These are phyloP conservation scores for Colletotrichum abscissum DNA, from an alignment of 2,329 filamentous ascomycete genomes.

Conservation along the genomic window DNA sequence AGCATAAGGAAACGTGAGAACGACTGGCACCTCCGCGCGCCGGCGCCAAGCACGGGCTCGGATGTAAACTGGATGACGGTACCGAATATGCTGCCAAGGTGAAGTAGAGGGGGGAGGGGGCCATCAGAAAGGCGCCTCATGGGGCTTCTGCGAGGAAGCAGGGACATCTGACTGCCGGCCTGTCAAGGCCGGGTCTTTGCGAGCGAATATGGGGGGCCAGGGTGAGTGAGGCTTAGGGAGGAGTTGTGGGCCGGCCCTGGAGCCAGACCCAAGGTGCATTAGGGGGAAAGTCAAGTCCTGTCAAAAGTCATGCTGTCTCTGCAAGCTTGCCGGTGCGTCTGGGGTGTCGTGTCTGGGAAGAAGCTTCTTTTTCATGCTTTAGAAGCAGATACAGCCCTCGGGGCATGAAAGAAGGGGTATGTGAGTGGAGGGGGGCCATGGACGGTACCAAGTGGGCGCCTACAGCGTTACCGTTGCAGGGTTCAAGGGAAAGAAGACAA, in stretches of 20 bases:
- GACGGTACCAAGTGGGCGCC: conserved; percentile 22
- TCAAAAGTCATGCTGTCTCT: conserved; percentile 23
- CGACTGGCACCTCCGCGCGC: conserved; percentile 17
- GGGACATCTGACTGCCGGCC: conserved; percentile 3
- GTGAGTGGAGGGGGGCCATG: conserved; percentile 1
- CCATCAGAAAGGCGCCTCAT: not conserved
- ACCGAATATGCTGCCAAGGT: conserved; percentile 1
- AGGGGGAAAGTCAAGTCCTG: conserved; percentile 21
- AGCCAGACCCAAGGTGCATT: conserved; percentile 20
- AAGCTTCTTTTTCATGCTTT: conserved; percentile 30
- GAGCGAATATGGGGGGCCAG: not conserved
- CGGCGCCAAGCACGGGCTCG: conserved; percentile 17
- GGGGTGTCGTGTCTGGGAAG: conserved; percentile 29
- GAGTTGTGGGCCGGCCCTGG: not conserved
- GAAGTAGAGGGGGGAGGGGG: too few relatives aligned
- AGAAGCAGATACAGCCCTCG: conserved; percentile 24
- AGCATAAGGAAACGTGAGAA: conserved; percentile 29
- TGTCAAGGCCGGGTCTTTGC: not conserved
- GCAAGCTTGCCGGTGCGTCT: conserved; percentile 23
- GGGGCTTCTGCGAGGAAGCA: conserved; percentile 12
- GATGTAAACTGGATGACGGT: conserved; percentile 16
- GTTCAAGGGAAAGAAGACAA: not conserved
- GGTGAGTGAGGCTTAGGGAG: not conserved
- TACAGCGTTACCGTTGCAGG: not conserved
- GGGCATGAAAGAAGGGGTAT: conserved; percentile 15